Conservation (phyloP, 1,284 basidiomycete genomes). For the Porogramme epimiltina region DNA sequence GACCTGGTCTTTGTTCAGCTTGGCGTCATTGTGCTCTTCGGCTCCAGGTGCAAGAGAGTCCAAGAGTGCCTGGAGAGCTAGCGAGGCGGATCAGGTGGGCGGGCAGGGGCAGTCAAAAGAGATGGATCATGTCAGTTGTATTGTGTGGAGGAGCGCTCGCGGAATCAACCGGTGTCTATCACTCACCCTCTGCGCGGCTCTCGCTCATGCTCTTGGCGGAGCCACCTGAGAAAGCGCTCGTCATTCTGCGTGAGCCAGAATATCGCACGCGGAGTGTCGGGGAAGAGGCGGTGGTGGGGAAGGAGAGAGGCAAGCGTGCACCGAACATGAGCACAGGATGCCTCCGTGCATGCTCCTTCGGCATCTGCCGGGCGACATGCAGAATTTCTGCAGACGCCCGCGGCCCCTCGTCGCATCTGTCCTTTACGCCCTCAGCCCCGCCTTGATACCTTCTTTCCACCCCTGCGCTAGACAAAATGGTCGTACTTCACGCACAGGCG, state of each 20-base stretch:
- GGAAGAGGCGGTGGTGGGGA: not conserved
- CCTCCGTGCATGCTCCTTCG: conserved; percentile 4
- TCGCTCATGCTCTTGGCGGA: conserved; percentile 31
- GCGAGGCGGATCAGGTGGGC: not conserved
- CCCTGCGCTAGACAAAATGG: conserved; percentile 45
- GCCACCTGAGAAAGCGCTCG: conserved; percentile 14
- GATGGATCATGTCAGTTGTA: conserved; percentile 5
- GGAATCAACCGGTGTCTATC: not conserved
- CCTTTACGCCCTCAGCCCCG: conserved; percentile 5
- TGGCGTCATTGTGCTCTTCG: conserved; percentile 29
- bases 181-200: conserved; percentile 35
- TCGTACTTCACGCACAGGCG: conserved; percentile 48
- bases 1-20: conserved; percentile 50
- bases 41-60: conserved; percentile 45
- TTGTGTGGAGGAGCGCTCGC: not conserved
- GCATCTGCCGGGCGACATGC: conserved; percentile 18
- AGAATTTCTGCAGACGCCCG: conserved; percentile 24
- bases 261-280: not conserved
- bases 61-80: conserved; percentile 57
- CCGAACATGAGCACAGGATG: not conserved
- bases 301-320: not conserved
- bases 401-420: conserved; percentile 4
- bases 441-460: not conserved
- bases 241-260: conserved; percentile 5
- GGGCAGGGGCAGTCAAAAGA: conserved; percentile 9